Base-by-base conservation (phyloP, 176 grass and related monocot species). In the Aegilops bicornis region DNA sequence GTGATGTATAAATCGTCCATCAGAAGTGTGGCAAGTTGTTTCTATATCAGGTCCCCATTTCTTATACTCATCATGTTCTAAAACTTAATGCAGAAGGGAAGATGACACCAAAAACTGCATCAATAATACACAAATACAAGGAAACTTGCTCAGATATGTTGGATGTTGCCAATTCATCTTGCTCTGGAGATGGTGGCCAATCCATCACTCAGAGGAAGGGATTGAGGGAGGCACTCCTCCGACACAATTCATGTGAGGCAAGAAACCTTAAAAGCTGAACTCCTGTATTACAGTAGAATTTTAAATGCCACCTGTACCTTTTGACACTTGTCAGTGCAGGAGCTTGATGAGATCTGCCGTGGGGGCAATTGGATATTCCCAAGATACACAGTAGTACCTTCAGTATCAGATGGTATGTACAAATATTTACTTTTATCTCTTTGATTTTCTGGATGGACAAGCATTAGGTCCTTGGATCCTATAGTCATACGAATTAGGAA, bases 361-460 rank as follows among this genome's bases (percentile, higher is more conserved):
- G 77, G 82, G 33, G 84, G 80, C 31, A 87, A 87, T 45, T 92
- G 91, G 91, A 85, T 82, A 62, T 78, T 75, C 62, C 91, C 85
- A 72, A 87, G 85, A 90, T 90, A 93, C 60, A 74, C 10, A 31
- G 78, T 90, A 35, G 43, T 88, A 52, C 85, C 91, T 82, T 93
- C 85, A 64, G 73, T 78, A 45, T 33, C 45, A 14, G 42, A 77
- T 82, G 91, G 91, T 92, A 92, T 22, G 70, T 75, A 17, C 1
- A 7, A 80, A 86, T 61, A 47, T 60, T 74, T 32, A 39, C 22
- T 80, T 31, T 56, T 33, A 35, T 73, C 56, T 45, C 25, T 72
- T 64, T 37, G n/a, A 37, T 70, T 77, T 59, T 33, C 48, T 83
- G 33, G 23, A 48, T 78, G n/a, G 16, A 9, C 47, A 37, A 72